Base-by-base conservation (phyloP, 2,329 filamentous ascomycete genomes). In the Aspergillus fructus region DNA sequence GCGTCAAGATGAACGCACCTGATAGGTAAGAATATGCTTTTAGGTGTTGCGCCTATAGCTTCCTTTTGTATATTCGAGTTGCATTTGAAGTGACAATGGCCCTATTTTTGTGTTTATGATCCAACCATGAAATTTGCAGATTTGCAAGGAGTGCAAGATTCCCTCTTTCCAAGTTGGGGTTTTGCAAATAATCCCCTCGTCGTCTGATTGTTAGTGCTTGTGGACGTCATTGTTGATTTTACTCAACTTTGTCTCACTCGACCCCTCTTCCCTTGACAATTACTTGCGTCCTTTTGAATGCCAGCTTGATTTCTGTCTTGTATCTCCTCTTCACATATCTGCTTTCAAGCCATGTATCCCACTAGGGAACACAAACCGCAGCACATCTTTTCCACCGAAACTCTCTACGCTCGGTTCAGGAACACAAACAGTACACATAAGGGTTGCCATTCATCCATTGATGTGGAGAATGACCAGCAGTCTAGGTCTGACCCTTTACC, bases 1-100 rank as follows among this genome's bases (percentile, higher is more conserved):
- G 40, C 24, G 48, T 46, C 66, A 73, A 64, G 19, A 84, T 84
- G 82, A 84, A 84, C 71, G 70, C 70, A 0, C 70, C 70, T 15
- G 70, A 72, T 56, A 62, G 70, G 81, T 84, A 74, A 72, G 69
- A 21, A 37, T 24, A 39, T 27, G 24, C 41, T 40, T 42, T 11
- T 61, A 23, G 39, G 27, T 45, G 33, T 52, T 17, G 21, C 27
- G 27, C 11, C 42, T 39, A 33, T 23, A 47, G 2, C 34, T 41
- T 56, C 33, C 5, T 2, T n/a, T 12, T 40, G 39, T 4, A 56
- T 13, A 19, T 17, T 13, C 23, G 9, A 30, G n/a, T 37, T 21
- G 21, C 5, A 8, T 48, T 41, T 21, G 6, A 39, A 41, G 34
- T 37, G 34, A 33, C 33, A 39, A 30, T 17, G 15, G 11, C 24